Evolutionary conservation across 2,329 filamentous ascomycete species (phyloP).

Genomic region (Aspergillus bombycis): DNA sequence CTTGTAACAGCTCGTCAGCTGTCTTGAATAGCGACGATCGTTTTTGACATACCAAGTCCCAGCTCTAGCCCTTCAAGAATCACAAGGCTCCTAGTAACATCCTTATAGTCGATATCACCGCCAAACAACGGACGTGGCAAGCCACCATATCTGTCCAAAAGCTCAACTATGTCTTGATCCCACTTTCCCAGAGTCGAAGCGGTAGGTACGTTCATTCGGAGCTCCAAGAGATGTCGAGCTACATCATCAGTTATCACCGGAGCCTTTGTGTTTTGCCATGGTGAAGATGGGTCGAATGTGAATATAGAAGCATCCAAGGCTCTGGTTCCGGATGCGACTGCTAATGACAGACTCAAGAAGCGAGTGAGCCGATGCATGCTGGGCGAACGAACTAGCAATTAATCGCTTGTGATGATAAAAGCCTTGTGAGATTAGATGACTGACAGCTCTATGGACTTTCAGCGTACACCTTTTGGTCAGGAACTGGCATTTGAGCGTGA

Average conservation of each 20-base stretch:
- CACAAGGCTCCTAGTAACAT: constrained; percentile 36
- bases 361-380: constrained; percentile 33
- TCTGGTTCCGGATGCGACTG: constrained; percentile 28
- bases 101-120: constrained; percentile 23
- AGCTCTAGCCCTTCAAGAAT: constrained; percentile 61
- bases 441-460: background rate
- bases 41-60: constrained; percentile 60
- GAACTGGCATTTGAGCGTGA: background rate
- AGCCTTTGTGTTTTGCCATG: constrained; percentile 5
- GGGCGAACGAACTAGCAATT: background rate
- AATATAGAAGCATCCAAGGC: constrained; percentile 39
- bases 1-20: constrained; percentile 6
- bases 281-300: constrained; percentile 28
- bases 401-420: background rate
- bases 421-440: background rate
- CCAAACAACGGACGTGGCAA: constrained; percentile 56
- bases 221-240: constrained; percentile 44
- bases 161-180: constrained; percentile 55
- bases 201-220: constrained; percentile 55
- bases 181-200: constrained; percentile 43
- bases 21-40: constrained; percentile 27
- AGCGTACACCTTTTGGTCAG: background rate
- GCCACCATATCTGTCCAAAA: constrained; percentile 65
- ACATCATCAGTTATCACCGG: constrained; percentile 31
- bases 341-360: constrained; percentile 32